Evolutionary conservation across 2,329 filamentous ascomycete genomes (phyloP).

Genomic region (Myotisia sp.): DNA sequence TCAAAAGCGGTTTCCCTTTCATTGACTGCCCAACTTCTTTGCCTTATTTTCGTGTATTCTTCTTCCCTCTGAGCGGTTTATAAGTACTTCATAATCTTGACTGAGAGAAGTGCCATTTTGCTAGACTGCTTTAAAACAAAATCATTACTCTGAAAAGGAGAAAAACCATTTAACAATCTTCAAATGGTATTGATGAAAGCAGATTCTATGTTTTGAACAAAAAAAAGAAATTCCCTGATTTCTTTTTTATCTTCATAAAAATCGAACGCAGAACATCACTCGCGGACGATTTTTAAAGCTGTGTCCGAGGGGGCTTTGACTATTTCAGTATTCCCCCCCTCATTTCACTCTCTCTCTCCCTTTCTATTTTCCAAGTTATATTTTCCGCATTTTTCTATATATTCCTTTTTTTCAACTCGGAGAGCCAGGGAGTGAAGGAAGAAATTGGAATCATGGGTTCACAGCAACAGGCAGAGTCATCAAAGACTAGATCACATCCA

Average conservation of each 20-base stretch:
- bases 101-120: slow-evolving; percentile 3
- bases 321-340: no score
- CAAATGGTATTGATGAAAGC: slow-evolving; percentile 3
- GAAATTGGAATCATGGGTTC: slow-evolving; percentile 22
- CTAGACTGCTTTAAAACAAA: no score
- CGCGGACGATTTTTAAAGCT: no score
- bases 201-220: slow-evolving; percentile 3
- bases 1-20: slow-evolving; percentile 3
- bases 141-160: no score
- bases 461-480: slow-evolving; percentile 27
- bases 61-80: neutral
- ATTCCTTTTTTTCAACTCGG: slow-evolving; percentile 1
- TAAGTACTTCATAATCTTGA: slow-evolving; percentile 4
- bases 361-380: slow-evolving; percentile 4
- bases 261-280: no score
- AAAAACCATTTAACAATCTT: slow-evolving; percentile 4
- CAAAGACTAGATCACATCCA: slow-evolving; percentile 19
- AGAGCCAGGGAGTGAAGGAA: neutral
- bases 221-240: slow-evolving; percentile 5
- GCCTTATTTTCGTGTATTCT: slow-evolving; percentile 1
- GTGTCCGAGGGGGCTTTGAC: no score
- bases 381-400: slow-evolving; percentile 4
- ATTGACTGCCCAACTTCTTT: slow-evolving; percentile 1
- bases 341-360: slow-evolving; percentile 6
- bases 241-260: slow-evolving; percentile 4